Percentiles rank a stretch among this genome's conserved stretches.
phyloP scores from a whole-genome alignment of 768 basidiomycete species.

The Galerina sulciceps region DNA sequence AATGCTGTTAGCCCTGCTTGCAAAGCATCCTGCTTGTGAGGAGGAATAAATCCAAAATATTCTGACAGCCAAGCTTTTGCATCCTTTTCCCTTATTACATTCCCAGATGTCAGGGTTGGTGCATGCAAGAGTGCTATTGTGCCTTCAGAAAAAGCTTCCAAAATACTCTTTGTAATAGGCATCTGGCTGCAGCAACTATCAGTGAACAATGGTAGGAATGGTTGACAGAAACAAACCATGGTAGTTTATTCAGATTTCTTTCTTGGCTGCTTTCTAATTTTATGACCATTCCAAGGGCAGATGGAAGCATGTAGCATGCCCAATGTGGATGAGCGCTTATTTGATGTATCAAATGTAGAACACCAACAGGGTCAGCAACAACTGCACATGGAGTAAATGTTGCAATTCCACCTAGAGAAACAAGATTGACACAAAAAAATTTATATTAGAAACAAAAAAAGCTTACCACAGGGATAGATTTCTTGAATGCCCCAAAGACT shows the following conservation, averaged over 20 bases:
- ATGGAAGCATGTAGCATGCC: conserved; percentile 69
- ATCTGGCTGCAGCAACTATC: conserved; percentile 33
- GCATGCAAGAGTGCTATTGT: conserved; percentile 53
- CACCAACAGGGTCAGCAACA: conserved; percentile 51
- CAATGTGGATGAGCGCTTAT: conserved; percentile 69
- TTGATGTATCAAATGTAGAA: conserved; percentile 51
- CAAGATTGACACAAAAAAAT: background rate
- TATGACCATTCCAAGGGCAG: conserved; percentile 60
- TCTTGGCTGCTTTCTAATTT: conserved; percentile 38
- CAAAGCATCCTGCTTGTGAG: conserved; percentile 47
- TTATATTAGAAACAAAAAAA: background rate
- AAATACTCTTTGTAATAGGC: conserved; percentile 41
- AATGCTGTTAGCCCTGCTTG: conserved; percentile 46
- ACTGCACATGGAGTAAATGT: conserved; percentile 74
- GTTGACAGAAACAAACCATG: conserved; percentile 24
- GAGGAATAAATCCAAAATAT: conserved; percentile 31
- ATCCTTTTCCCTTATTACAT: conserved; percentile 20
- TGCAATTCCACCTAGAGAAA: conserved; percentile 63
- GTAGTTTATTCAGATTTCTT: conserved; percentile 43
- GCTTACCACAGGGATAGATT: conserved; percentile 70
- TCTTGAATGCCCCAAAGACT: conserved; percentile 63
- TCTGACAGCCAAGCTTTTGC: conserved; percentile 43
- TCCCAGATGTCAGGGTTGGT: conserved; percentile 33
- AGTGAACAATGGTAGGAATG: background rate
- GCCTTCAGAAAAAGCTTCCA: conserved; percentile 59